phyloP scores from a whole-genome alignment of 352 stramenopile species.

The Paralagenidium karlingii region DNA sequence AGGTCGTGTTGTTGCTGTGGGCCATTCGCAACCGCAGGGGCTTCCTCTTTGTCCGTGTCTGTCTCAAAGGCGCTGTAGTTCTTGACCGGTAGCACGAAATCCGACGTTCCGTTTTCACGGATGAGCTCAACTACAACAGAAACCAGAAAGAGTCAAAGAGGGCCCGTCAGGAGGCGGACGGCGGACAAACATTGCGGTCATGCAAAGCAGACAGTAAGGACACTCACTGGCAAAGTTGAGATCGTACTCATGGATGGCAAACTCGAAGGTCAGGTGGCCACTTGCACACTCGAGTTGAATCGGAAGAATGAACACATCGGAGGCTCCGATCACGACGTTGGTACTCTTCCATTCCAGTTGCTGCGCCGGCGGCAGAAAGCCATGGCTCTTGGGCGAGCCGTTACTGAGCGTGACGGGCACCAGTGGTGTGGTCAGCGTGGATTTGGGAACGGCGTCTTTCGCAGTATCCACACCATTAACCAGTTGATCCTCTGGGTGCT shows the following conservation, averaged over 20 bases:
- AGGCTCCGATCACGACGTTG: conserved; percentile 50
- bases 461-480: not conserved
- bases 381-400: not conserved
- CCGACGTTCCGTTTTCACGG: conserved; percentile 30
- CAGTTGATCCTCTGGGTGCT: too few species aligned
- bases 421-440: not conserved
- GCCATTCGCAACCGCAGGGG: conserved; percentile 28
- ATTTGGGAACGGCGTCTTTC: conserved; percentile 3
- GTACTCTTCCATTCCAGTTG: conserved; percentile 70
- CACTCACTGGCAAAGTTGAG: conserved; percentile 35
- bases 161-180: not conserved
- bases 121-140: conserved; percentile 36
- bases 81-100: conserved; percentile 31
- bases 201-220: too few species aligned
- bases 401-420: conserved; percentile 4
- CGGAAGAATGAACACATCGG: conserved; percentile 48
- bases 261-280: conserved; percentile 44
- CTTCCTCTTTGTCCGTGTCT: conserved; percentile 30
- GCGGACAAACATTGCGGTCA: too few species aligned
- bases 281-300: conserved; percentile 55
- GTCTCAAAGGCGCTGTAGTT: conserved; percentile 65
- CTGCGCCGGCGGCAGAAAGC: conserved; percentile 32
- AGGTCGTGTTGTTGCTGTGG: too few species aligned
- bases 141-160: not conserved
- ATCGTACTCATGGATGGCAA: conserved; percentile 60